A percentile compares a stretch with the other conserved stretches of the same genome.
Evolutionary conservation across 106 monocot genomes (phyloP).

Genomic region (Phalaenopsis equestris): DNA sequence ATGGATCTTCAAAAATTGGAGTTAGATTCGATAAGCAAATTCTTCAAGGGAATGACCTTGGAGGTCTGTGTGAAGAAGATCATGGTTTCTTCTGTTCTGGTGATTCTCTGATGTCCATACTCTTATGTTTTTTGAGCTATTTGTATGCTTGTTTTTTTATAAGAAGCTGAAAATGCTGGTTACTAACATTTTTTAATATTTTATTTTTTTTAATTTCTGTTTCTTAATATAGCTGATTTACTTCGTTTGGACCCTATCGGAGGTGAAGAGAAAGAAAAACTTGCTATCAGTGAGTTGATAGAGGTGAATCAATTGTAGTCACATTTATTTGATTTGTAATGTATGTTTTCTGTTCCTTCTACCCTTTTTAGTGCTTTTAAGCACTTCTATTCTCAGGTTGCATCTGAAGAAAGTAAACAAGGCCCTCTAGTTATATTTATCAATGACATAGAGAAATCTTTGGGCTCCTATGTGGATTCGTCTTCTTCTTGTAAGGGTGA

Average conservation of each 20-base stretch:
- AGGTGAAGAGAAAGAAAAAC: constrained; percentile 73
- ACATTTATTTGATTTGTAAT: not conserved
- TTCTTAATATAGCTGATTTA: constrained; percentile 44
- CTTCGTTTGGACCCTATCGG: constrained; percentile 61
- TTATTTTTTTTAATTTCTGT: not conserved
- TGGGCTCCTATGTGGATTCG: constrained; percentile 52
- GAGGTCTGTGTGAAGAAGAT: constrained; percentile 91
- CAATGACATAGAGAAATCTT: constrained; percentile 88
- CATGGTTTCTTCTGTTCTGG: constrained; percentile 94
- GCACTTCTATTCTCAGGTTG: constrained; percentile 41
- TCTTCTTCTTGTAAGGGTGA: constrained; percentile 57
- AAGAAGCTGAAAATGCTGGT: not conserved
- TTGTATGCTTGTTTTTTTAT: not conserved
- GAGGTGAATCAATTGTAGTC: constrained; percentile 37
- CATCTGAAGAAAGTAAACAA: constrained; percentile 64
- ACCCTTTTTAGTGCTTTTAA: not conserved
- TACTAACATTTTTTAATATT: not conserved
- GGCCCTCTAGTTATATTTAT: constrained; percentile 80
- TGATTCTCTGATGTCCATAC: constrained; percentile 17
- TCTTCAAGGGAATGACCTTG: constrained; percentile 84
- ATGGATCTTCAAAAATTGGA: constrained; percentile 85
- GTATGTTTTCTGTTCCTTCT: not conserved
- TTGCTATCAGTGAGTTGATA: constrained; percentile 68
- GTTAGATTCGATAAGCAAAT: constrained; percentile 92
- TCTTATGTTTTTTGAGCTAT: constrained; percentile 4